These are phyloP conservation scores for Candida maesae DNA, from an alignment of 805 yeast genomes.

Conservation along the genomic window DNA sequence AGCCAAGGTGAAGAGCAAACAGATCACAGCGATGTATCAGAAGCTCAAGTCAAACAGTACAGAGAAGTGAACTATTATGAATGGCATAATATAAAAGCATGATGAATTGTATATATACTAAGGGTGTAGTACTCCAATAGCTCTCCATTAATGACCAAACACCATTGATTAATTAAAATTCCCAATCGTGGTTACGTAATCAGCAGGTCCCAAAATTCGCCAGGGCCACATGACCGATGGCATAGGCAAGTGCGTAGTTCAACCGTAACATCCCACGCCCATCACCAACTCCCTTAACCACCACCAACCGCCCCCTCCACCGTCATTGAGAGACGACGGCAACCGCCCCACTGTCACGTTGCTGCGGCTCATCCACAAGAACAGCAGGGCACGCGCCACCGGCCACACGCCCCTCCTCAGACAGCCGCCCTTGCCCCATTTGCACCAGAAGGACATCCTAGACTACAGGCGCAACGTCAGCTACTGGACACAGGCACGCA, in stretches of 20 bases:
- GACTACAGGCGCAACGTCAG: background rate
- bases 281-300: no score
- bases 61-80: background rate
- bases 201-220: no score
- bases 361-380: background rate
- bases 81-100: conserved; percentile 1
- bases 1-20: conserved; percentile 67
- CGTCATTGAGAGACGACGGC: background rate
- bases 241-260: no score
- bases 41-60: conserved; percentile 38
- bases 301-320: background rate
- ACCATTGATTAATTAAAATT: no score
- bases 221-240: no score
- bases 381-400: conserved; percentile 7
- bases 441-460: background rate
- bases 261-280: no score
- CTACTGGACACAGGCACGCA: conserved; percentile 4
- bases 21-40: conserved; percentile 73
- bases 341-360: background rate
- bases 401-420: conserved; percentile 6
- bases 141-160: no score
- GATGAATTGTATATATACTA: background rate
- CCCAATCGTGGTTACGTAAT: no score
- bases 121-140: no score
- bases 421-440: background rate